Base-by-base conservation (phyloP, 768 basidiomycete species). In the Kwoniella heveanensis region DNA sequence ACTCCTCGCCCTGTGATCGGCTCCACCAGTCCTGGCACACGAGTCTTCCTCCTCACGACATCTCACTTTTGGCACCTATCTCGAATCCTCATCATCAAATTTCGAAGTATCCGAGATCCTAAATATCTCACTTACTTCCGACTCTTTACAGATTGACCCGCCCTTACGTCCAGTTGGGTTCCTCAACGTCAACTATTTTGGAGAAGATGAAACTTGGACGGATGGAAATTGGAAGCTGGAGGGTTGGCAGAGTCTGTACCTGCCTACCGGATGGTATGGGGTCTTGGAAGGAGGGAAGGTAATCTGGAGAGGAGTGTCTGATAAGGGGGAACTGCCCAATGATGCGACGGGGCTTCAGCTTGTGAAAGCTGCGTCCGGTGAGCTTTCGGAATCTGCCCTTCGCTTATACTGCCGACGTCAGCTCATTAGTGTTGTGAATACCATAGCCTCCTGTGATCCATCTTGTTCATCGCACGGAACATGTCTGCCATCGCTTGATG, bases 401-500 rank as follows among this genome's bases (percentile, higher is more conserved):
- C 46, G 13, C 2, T 30, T 51, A 6, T 54, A 21, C 7, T 26
- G 19, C 8, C 17, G 17, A 37, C 13, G 1, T 27, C 46, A 13
- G 32, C 21, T 26, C 19, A 47, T 19, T 47, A 6, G 4, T 5
- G 7, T 22, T 47, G 17, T 47, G 39, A 39, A 1, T 50, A 17
- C 4, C 22, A 19, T 26, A 73, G 75, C 69, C 5, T 51, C 52
- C 2, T 79, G 78, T 51, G 53, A 71, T 48, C 70, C 74, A 1
- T 54, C 76, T 29, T 79, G 78, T 52, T 66, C 69, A 0, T 59
- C 68, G 9, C 64, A 67, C 24, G 74, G 78, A 1, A 44, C 66
- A 1, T 79, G 78, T 53, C 63, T 55, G 17, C 64, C 69, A 1
- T 15, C 36, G n/a, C 32, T 44, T 24, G 57, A 30, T 32, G 27